Base-by-base conservation (phyloP, 116 monocot genomes). In the Phalaenopsis hybrid region DNA sequence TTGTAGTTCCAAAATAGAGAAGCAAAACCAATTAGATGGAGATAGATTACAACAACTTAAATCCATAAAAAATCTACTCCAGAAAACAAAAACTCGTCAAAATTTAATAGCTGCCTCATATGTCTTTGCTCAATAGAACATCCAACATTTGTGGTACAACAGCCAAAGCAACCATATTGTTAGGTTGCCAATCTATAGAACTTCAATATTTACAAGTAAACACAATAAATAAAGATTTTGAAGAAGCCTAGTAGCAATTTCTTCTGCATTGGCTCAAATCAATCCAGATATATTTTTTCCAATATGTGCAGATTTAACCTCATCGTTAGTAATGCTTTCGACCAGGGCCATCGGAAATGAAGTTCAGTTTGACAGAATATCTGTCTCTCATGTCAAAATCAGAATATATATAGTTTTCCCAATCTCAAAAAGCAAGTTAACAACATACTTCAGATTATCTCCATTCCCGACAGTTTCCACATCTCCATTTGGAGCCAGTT, bases 381-480 rank as follows among this genome's bases (percentile, higher is more conserved):
- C 15, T 15, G 12, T 72, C 11, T 37, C 31, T 33, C 33, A 44
- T 12, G 25, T 31, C 44, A 75, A 45, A 75, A 75, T 75, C 18
- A 45, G 75, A 5, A 44, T 8, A 31, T 31, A 45, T 75, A 75
- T 6, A 12, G 45, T 45, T 20, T n/a, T 75, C 45, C 75, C 44
- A 75, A 75, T 0, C 18, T n/a, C 20, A 31, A n/a, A 72, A 41
- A 34, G 31, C 37, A 34, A 13, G 16, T 12, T 65, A 65, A 65
- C 65, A 65, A 25, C 65, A 65, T 65, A 25, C 8, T 65, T 11
- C 9, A 50, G 37, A 49, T 74, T 84, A 91, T 59, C 76, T 80
- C 90, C 94, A 92, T 7, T 88, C 94, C 57, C 87, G 83, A 74
- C 94, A 94, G 70, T 55, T 69, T 11, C 90, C 89, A 76, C 94